phyloP scores from a whole-genome alignment of 768 basidiomycete species.

The Rhodosporidiobolus sp. region DNA sequence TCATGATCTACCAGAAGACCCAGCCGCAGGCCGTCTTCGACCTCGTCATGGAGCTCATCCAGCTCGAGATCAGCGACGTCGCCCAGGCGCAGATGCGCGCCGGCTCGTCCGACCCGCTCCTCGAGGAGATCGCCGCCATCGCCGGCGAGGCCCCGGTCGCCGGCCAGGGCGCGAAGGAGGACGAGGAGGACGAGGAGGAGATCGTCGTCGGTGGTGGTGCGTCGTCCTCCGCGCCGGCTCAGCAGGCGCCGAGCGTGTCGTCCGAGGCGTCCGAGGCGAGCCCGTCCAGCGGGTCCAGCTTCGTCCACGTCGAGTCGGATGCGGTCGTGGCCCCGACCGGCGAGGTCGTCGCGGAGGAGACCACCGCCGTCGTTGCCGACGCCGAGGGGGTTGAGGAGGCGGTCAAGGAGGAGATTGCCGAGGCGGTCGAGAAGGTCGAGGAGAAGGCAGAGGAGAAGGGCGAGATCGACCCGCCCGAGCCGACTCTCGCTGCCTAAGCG shows the following conservation, averaged over 20 bases:
- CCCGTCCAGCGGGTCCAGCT: conserved; percentile 15
- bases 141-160: background rate
- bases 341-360: conserved; percentile 15
- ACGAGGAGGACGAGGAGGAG: conserved; percentile 15
- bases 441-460: background rate
- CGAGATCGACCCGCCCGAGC: conserved; percentile 28
- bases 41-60: conserved; percentile 77
- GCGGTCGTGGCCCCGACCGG: conserved; percentile 4
- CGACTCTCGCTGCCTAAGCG: background rate
- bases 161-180: background rate
- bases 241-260: background rate
- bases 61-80: conserved; percentile 57
- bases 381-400: background rate
- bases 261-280: background rate
- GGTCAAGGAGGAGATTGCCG: background rate
- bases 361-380: background rate
- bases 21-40: conserved; percentile 72
- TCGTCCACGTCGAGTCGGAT: conserved; percentile 33
- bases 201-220: background rate
- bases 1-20: conserved; percentile 90
- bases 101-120: background rate
- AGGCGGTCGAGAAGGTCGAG: background rate
- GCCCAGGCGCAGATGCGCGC: background rate
- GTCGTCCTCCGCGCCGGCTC: background rate
- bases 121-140: conserved; percentile 1